Evolutionary conservation across 208 protist species (phyloP).

Genomic region (Wallacemonas collosoma): DNA sequence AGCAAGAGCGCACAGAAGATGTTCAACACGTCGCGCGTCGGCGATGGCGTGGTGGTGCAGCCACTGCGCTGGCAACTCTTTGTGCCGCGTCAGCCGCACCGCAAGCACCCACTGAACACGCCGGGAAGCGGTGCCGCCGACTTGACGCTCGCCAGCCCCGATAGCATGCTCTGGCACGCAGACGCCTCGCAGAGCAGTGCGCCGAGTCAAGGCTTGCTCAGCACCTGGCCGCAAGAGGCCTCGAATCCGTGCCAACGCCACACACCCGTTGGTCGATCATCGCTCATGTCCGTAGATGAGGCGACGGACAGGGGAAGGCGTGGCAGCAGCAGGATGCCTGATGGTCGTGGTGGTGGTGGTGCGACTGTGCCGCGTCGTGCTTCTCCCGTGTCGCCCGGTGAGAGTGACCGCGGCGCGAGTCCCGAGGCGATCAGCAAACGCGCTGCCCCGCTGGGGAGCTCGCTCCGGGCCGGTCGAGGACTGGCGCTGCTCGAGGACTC

Average conservation of each 20-base stretch:
- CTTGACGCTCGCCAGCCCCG: neutral
- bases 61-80: constrained; percentile 24
- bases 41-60: constrained; percentile 41
- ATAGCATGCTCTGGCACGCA: neutral
- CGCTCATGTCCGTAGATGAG: too few relatives aligned
- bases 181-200: neutral
- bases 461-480: constrained; percentile 26
- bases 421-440: neutral
- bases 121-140: neutral
- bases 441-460: neutral
- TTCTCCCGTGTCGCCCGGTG: neutral
- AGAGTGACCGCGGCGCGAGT: neutral
- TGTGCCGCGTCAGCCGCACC: neutral
- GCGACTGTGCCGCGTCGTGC: neutral
- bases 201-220: neutral
- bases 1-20: constrained; percentile 53
- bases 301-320: too few relatives aligned
- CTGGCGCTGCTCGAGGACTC: constrained; percentile 47
- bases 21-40: constrained; percentile 36
- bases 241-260: too few relatives aligned
- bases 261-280: too few relatives aligned
- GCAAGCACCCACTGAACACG: constrained; percentile 2
- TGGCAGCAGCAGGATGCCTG: neutral
- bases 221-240: neutral
- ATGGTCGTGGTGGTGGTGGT: neutral